These are phyloP conservation scores for Hevea brasiliensis DNA, from an alignment of 345 rosid genomes.

Conservation along the genomic window DNA sequence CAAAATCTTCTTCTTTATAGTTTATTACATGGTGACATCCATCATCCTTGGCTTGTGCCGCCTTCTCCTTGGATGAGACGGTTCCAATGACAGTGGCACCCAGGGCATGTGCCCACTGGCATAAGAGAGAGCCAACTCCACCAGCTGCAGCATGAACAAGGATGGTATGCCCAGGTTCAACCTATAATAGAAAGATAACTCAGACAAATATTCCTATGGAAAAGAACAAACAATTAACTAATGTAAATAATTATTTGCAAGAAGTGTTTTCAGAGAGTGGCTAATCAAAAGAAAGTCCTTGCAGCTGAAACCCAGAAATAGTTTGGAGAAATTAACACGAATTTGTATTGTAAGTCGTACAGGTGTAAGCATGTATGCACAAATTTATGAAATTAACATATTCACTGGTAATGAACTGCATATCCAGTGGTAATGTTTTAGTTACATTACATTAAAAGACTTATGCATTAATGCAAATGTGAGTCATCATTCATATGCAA, in stretches of 20 bases:
- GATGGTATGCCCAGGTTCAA: slow-evolving; percentile 68
- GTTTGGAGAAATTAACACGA: neutral
- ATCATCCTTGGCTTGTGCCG: slow-evolving; percentile 91
- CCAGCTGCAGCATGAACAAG: slow-evolving; percentile 97
- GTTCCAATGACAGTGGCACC: slow-evolving; percentile 90
- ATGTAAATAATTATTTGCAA: neutral
- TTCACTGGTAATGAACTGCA: no score
- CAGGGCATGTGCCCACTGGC: slow-evolving; percentile 90
- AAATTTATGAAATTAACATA: no score
- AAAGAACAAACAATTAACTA: neutral
- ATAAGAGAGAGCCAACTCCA: slow-evolving; percentile 85
- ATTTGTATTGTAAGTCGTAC: neutral
- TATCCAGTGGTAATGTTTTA: neutral
- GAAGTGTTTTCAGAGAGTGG: neutral
- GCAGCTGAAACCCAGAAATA: neutral
- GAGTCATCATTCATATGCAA: neutral
- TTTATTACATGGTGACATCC: slow-evolving; percentile 85
- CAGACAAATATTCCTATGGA: neutral
- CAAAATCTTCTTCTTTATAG: slow-evolving; percentile 81
- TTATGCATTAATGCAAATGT: neutral
- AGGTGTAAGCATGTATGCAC: neutral
- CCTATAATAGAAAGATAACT: slow-evolving; percentile 37
- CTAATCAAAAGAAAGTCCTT: neutral
- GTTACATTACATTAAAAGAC: neutral
- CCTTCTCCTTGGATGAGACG: slow-evolving; percentile 84